Evolutionary conservation across 106 monocot species (phyloP), one percentile per base, ranked within the genome.

Genomic region (Amphibolis antarctica): DNA sequence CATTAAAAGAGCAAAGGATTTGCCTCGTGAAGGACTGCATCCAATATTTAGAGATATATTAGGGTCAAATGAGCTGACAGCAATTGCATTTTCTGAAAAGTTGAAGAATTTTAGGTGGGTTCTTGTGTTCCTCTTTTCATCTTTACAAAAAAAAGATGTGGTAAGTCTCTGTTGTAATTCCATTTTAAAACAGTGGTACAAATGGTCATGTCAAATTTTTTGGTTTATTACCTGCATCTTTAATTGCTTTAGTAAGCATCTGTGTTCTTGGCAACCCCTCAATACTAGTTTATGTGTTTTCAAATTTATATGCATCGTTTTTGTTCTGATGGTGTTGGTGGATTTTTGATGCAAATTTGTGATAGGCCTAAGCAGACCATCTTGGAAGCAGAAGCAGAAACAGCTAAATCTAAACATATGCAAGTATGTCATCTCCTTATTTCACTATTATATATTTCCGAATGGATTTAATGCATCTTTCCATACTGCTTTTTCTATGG

Each of bases 361-460:
- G 12, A 12, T 76, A 96, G 94, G 65, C 96, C 96, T 62, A 90
- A 86, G 71, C 86, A 96, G 68, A 96, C 90, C 44, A 89, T 96
- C 68, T 71, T 96, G 62, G 96, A 96, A 70, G 79, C 86, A 55
- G 94, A 90, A 76, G 94, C 79, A 24, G 96, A 86, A 76, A 73
- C 84, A 46, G 70, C 80, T 23, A 89, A 84, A 60, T 64, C 76
- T 54, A 96, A 78, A 71, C 67, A 80, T 72, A 48, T 75, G 15
- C 79, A 84, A 64, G 96, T 96, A 81, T 28, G 15, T 57, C n/a
- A n/a, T n/a, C n/a, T 65, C 10, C 62, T 54, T 11, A 46, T 23
- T 59, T n/a, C 44, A 63, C 46, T 47, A 53, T 68, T 65, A 67
- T 69, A 28, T 24, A 57, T 64, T 11, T 58, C 3, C 44, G 53